Percentiles rank a stretch among this genome's conserved stretches.
Evolutionary conservation across 2,329 filamentous ascomycete species (phyloP).

Genomic region (Claviceps capensis): DNA sequence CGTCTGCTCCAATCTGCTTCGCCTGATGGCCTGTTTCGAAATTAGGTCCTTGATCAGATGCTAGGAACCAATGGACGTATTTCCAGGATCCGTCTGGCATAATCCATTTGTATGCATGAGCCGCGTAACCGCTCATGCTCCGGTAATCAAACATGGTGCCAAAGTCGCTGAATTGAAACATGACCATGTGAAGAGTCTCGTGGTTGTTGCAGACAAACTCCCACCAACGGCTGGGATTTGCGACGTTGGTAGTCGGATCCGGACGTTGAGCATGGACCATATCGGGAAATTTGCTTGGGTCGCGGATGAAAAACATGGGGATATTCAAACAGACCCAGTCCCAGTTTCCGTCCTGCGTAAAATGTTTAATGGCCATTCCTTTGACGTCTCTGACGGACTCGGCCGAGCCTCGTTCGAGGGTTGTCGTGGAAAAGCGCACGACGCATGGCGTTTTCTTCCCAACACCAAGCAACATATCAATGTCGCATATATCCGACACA

Average conservation of each 20-base stretch:
- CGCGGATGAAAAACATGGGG: constrained; percentile 63
- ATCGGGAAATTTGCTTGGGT: constrained; percentile 60
- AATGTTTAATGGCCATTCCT: constrained; percentile 45
- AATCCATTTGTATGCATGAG: constrained; percentile 53
- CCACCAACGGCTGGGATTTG: constrained; percentile 49
- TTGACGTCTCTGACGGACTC: constrained; percentile 58
- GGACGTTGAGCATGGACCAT: constrained; percentile 71
- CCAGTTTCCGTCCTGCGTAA: constrained; percentile 58
- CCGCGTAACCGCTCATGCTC: constrained; percentile 54
- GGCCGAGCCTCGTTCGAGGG: constrained; percentile 51
- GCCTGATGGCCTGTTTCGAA: constrained; percentile 46
- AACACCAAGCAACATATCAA: constrained; percentile 36
- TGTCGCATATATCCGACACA: constrained; percentile 39
- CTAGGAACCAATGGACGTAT: constrained; percentile 52
- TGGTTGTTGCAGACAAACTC: constrained; percentile 40
- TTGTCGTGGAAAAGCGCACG: constrained; percentile 56
- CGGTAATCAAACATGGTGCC: constrained; percentile 53
- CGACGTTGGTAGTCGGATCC: constrained; percentile 57
- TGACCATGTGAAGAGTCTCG: constrained; percentile 49
- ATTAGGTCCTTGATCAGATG: constrained; percentile 48
- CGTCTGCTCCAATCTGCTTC: constrained; percentile 34
- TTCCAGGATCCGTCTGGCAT: constrained; percentile 52
- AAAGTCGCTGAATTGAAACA: constrained; percentile 52
- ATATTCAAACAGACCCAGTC: constrained; percentile 68
- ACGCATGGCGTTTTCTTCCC: constrained; percentile 45